These are phyloP conservation scores for Leucosporidium scottii DNA, from an alignment of 768 basidiomycete species.

Conservation along the genomic window DNA sequence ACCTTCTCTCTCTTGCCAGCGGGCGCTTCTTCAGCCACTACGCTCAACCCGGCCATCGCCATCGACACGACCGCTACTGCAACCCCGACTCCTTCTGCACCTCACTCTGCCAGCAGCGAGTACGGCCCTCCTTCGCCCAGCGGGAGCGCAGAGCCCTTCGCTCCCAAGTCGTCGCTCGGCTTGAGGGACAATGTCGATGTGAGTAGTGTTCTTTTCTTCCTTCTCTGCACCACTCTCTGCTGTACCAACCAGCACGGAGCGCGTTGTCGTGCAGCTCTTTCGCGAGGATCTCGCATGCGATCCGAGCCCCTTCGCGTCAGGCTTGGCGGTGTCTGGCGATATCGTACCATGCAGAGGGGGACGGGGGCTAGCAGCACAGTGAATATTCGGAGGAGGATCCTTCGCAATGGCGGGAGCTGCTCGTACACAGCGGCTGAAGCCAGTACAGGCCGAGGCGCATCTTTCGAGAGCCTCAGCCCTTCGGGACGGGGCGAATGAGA, in stretches of 20 bases:
- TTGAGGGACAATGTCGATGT: constrained; percentile 29
- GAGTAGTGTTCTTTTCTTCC: not conserved
- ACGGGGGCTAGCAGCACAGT: not conserved
- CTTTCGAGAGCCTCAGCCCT: too few relatives aligned
- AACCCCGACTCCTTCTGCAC: too few relatives aligned
- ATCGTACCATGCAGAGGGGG: not conserved
- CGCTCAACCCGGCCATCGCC: too few relatives aligned
- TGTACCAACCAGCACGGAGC: not conserved
- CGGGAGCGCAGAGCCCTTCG: not conserved
- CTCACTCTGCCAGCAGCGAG: too few relatives aligned
- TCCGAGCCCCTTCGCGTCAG: not conserved
- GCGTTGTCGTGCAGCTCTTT: not conserved
- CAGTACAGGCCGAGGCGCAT: too few relatives aligned
- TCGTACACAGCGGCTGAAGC: too few relatives aligned
- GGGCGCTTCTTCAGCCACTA: too few relatives aligned
- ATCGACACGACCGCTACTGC: too few relatives aligned
- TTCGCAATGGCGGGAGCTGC: too few relatives aligned
- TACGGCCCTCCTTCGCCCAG: not conserved
- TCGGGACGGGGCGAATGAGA: too few relatives aligned
- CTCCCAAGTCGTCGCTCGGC: not conserved
- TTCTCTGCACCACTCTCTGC: not conserved
- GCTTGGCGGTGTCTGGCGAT: not conserved
- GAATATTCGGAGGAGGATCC: too few relatives aligned
- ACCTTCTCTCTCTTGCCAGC: too few relatives aligned
- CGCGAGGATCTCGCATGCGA: not conserved